Base-by-base conservation (phyloP, 768 basidiomycete species). In the Lyophyllum shimeji region DNA sequence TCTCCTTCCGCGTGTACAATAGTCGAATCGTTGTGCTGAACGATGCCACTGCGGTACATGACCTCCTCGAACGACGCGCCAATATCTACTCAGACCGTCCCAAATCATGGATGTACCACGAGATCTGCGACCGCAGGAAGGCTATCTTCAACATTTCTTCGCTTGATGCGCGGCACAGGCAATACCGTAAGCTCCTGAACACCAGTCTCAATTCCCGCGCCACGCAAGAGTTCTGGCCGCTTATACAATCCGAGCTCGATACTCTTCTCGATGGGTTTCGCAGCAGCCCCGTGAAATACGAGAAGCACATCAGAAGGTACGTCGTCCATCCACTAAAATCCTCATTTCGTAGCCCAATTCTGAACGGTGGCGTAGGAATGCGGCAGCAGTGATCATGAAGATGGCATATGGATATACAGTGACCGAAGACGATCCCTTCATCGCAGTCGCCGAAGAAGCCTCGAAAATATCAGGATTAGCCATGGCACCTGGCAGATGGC, bases 31-130 rank as follows among this genome's bases (percentile, higher is more conserved):
- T 85, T 46, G 72, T 85, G 40, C 69, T 86, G 8, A 85, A 83
- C 65, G 74, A 74, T 46, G 69, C 70, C 45, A 60, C 64, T 23
- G 67, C 78, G 7, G 74, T 82, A 3, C 65, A 71, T 48, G 76
- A 82, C 25, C 71, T 86, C 4, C 73, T 86, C 7, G 79, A 80
- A 50, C 72, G 73, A 54, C 77, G 83, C 20, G 76, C 81, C 25
- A 67, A 65, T 43, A 77, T 79, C 31, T 86, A 85, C 58, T 84
- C 83, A 5, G 82, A 83, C 57, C 76, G 83, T 7, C 83, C 82
- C 2, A 69, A 68, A 50, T 69, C 69, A 6, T 73, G 72, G 68
- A 78, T 81, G 76, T 76, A 69, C 56, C 67, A 74, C 50, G 72
- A 72, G 6, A 67, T 81, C 24, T 77, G 76, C 53, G 76, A 68